Percentiles rank a stretch among this genome's conserved stretches.
Evolutionary conservation across 495 filamentous ascomycete species (phyloP).

Genomic region (Lichenothelia convexa): DNA sequence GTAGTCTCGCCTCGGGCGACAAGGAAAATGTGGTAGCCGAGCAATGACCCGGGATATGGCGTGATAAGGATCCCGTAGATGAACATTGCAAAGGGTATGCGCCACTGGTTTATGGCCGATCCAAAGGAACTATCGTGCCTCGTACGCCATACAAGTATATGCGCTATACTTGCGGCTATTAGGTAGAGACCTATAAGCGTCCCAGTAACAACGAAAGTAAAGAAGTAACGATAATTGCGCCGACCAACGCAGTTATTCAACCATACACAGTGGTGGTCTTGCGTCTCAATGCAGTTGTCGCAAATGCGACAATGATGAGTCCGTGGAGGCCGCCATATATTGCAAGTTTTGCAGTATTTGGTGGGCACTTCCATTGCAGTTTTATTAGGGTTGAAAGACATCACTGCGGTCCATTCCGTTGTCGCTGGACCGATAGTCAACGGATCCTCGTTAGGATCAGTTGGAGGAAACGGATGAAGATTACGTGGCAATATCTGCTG

Average conservation of each 20-base stretch:
- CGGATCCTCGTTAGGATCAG: conserved; percentile 52
- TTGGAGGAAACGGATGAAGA: conserved; percentile 43
- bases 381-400: conserved; percentile 48
- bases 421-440: conserved; percentile 62
- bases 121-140: conserved; percentile 44
- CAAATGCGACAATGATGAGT: conserved; percentile 93
- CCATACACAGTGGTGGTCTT: conserved; percentile 98
- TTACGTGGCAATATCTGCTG: conserved; percentile 68
- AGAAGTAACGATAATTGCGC: conserved; percentile 96
- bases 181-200: conserved; percentile 65
- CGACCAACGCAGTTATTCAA: conserved; percentile 96
- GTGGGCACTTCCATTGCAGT: conserved; percentile 91
- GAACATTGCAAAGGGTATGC: conserved; percentile 76
- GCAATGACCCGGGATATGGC: conserved; percentile 69
- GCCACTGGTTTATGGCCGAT: conserved; percentile 41
- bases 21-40: conserved; percentile 77
- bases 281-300: conserved; percentile 92
- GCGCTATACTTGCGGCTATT: conserved; percentile 54
- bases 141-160: conserved; percentile 54
- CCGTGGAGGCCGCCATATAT: conserved; percentile 87
- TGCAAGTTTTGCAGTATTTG: conserved; percentile 94
- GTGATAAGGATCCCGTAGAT: conserved; percentile 59
- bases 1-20: conserved; percentile 86
- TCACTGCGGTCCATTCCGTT: conserved; percentile 81
- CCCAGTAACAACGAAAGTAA: conserved; percentile 60